Base-by-base conservation (phyloP, 1,139 yeast genomes). In the Blastobotrys capitulatus region DNA sequence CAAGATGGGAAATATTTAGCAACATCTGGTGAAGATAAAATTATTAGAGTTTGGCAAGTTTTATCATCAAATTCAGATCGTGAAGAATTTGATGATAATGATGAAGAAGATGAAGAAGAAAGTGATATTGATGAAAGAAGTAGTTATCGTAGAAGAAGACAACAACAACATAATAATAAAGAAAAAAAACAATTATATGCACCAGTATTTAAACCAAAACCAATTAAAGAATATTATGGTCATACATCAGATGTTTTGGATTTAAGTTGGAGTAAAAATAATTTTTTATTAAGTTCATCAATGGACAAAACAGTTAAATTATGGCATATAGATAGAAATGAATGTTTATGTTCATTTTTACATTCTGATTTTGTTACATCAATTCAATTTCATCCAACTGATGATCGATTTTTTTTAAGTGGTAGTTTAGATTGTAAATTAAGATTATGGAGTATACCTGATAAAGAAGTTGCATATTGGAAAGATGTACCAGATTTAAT, bases 211-310 rank as follows among this genome's bases (percentile, higher is more conserved):
- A 84, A 82, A 57, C 78, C 80, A n/a, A 66, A 65, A 26, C 96
- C 97, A 0, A 64, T 75, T 13, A 72, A 79, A 29, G 75, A 76
- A 18, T 84, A 80, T 54, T 68, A 64, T 43, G 95, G 88, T 25
- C 97, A 90, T 65, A 68, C 77, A 0, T 78, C 78, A 44, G 85
- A 87, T 54, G 75, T 90, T 25, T 67, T 88, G 34, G 80, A 86
- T 10, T 63, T 90, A 39, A 87, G 87, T 59, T 90, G 97, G 97
- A 84, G 95, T 50, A 85, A 84, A 57, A 89, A 89, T 67, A 84
- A 83, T 61, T 90, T 90, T 56, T 65, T 90, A 31, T 64, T 89
- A 1, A 76, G 95, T 0, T 84, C 95, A 2, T 84, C 95, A 7
- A 86, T 86, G 86, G 97, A 90, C 67, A 78, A 80, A 56, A 83